Evolutionary conservation across 345 rosid genomes (phyloP).

Genomic region (Melaleuca quinquenervia): DNA sequence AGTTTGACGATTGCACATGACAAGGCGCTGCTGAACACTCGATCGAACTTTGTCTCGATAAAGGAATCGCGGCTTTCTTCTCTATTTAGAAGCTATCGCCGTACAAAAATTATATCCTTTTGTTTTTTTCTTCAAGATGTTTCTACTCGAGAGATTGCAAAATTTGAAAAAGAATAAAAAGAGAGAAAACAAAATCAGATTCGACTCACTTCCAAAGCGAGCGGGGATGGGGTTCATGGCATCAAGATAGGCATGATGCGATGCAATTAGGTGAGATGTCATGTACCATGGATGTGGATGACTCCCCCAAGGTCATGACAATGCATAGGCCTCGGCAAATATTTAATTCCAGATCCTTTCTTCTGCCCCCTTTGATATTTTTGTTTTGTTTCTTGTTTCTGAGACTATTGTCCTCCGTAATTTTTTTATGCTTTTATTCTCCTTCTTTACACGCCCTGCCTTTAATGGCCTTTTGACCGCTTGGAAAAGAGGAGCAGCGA

Average conservation of each 20-base stretch:
- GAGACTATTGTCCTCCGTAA: background rate
- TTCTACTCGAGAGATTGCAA: background rate
- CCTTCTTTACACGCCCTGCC: background rate
- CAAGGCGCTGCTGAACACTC: too few species aligned
- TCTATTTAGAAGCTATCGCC: too few species aligned
- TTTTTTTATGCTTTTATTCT: background rate
- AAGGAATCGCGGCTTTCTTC: too few species aligned
- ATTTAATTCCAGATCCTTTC: background rate
- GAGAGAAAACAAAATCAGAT: background rate
- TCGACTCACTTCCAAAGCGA: background rate
- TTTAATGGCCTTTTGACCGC: conserved; percentile 19
- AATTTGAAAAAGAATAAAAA: background rate
- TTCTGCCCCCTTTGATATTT: background rate
- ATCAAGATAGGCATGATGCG: background rate
- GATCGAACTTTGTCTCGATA: too few species aligned
- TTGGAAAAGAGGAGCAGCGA: conserved; percentile 11
- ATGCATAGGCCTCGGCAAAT: background rate
- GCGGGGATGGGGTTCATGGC: background rate
- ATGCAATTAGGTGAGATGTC: background rate
- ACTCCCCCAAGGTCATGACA: background rate
- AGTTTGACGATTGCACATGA: too few species aligned
- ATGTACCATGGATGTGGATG: background rate
- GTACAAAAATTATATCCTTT: too few species aligned
- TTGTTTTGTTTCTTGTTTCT: too few species aligned
- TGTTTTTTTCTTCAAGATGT: background rate